Conservation (phyloP, 2,329 filamentous ascomycete species). For the Alternaria ethzedia region DNA sequence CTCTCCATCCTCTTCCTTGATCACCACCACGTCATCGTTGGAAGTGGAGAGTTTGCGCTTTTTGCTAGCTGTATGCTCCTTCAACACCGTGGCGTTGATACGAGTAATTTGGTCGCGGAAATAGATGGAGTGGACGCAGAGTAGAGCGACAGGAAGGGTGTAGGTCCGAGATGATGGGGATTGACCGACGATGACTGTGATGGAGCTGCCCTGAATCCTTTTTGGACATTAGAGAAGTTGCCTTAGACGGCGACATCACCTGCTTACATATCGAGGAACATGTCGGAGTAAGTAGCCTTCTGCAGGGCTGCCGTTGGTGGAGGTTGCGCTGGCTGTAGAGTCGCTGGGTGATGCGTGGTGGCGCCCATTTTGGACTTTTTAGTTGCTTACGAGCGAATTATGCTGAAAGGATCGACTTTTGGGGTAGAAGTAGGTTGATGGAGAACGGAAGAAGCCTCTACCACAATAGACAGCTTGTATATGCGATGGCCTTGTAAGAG, state of each 20-base stretch:
- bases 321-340: not conserved
- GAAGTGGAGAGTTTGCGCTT: constrained; percentile 15
- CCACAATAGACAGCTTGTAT: not conserved
- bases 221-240: not conserved
- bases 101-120: constrained; percentile 9
- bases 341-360: not conserved
- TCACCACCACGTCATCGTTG: not conserved
- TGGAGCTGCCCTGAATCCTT: constrained; percentile 17
- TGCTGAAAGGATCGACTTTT: not conserved
- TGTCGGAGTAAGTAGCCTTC: not conserved
- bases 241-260: fast-evolving
- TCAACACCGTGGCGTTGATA: not conserved
- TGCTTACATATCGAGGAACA: constrained; percentile 12
- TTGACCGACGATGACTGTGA: constrained; percentile 11
- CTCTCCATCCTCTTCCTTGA: not conserved
- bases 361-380: not conserved
- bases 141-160: constrained; percentile 13
- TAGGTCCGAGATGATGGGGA: not conserved
- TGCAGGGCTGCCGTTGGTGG: not conserved
- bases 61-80: not conserved
- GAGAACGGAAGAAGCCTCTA: not conserved
- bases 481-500: not conserved
- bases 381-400: fast-evolving
- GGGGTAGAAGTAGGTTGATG: not conserved
- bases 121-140: constrained; percentile 13